Percentiles rank a stretch among this genome's conserved stretches.
Conservation (phyloP, 441 rosid species). For the Rhodomyrtus psidioides region DNA sequence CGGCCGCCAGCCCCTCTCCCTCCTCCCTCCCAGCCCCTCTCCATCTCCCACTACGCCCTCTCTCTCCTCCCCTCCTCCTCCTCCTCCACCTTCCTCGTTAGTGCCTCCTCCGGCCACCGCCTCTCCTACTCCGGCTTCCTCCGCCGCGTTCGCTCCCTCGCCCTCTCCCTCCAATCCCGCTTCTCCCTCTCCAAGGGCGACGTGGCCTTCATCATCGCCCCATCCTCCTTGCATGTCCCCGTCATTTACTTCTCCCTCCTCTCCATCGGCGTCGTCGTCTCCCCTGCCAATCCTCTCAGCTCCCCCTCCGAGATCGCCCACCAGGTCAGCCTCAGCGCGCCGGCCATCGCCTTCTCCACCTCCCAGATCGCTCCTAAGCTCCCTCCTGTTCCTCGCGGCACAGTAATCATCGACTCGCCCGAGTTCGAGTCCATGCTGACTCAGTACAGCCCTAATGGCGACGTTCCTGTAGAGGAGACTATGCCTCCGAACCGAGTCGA, state of each 20-base stretch:
- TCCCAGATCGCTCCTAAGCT: constrained; percentile 4
- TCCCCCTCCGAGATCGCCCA: constrained; percentile 10
- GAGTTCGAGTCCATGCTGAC: constrained; percentile 1
- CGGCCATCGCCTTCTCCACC: constrained; percentile 15
- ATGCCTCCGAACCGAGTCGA: neutral
- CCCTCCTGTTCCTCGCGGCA: neutral
- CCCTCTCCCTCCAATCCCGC: neutral
- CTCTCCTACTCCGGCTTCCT: constrained; percentile 5
- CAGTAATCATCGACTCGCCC: constrained; percentile 17
- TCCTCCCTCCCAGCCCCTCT: neutral
- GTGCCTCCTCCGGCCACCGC: constrained; percentile 3
- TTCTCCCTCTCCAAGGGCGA: constrained; percentile 14
- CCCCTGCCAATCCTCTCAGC: constrained; percentile 9
- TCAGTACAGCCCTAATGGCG: neutral
- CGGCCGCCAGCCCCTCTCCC: constrained; percentile 2
- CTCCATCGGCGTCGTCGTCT: constrained; percentile 14
- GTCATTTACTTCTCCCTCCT: constrained; percentile 14
- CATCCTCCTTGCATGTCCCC: constrained; percentile 5
- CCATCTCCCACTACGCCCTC: constrained; percentile 8
- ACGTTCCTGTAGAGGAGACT: neutral
- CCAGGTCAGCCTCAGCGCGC: constrained; percentile 6
- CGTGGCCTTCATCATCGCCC: constrained; percentile 12
- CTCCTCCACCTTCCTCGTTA: neutral
- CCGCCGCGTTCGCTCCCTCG: constrained; percentile 3
- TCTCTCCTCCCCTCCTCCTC: neutral